Base-by-base conservation (phyloP, 371 early-diverging fungal species). In the Mortierella sp. region DNA sequence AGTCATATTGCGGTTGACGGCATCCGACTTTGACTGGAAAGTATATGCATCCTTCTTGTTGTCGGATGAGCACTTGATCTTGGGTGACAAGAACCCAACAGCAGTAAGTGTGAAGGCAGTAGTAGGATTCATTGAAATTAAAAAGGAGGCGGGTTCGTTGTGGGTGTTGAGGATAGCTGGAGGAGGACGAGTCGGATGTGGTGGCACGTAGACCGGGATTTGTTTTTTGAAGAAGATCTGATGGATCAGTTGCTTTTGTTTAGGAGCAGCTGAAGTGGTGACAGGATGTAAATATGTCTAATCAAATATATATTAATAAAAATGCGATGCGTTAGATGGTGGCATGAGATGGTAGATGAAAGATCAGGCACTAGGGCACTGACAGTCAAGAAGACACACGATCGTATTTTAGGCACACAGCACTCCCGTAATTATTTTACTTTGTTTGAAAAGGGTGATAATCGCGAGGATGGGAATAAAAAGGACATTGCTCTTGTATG, bases 21-120 rank as follows among this genome's bases (percentile, higher is more conserved):
- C 19, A 49, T 81, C 82, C 3, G 82, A 81, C 55, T 62, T 67
- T 10, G 82, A 75, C 17, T 81, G 82, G 70, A 81, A 81, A 12
- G 72, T 81, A 56, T 75, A 81, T 31, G 66, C 56, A 3, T 68
- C 72, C 54, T 75, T 75, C 66, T 75, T 81, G 70, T 51, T 75
- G 10, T 81, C 82, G 17, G 75, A 72, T 28, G 51, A 62, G 45
- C 75, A 75, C 66, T 81, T 81, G 59, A 81, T 81, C 64, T 72
- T 75, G 63, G 81, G 75, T 40, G 81, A 42, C 65, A 81, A 54
- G 22, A 81, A 57, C 1, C 81, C 81, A 3, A 56, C 69, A 12
- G 75, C 69, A 10, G 68, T 67, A 34, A 81, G 75, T 19, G 72
- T 62, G 66, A 68, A 81, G 3, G 75, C 9, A 0, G 71, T 72